Evolutionary conservation across 202 grass and related monocot genomes (phyloP).

Genomic region (Panicum hallii): DNA sequence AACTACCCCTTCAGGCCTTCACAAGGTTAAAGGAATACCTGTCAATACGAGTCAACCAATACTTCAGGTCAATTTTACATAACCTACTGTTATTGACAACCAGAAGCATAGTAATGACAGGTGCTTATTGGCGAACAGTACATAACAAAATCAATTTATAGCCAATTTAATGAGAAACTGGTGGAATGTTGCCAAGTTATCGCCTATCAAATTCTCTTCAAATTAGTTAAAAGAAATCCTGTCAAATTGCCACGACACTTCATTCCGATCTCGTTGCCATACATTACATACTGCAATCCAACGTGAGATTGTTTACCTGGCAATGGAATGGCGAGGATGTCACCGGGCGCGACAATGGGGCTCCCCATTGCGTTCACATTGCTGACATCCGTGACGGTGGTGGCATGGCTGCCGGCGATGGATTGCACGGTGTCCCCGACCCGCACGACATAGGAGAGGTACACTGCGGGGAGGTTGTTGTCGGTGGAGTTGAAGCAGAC

Average conservation of each 20-base stretch:
- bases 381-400: conserved; percentile 83
- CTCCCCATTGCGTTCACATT: conserved; percentile 91
- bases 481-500: conserved; percentile 87
- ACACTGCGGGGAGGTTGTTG: conserved; percentile 75
- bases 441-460: conserved; percentile 85
- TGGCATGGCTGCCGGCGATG: conserved; percentile 62
- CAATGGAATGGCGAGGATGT: conserved; percentile 87
- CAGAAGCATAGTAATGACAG: conserved; percentile 12
- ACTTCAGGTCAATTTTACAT: neutral
- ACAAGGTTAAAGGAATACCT: neutral
- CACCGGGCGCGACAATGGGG: conserved; percentile 62
- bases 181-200: neutral
- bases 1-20: neutral
- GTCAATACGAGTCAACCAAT: neutral
- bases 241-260: neutral
- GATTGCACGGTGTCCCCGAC: conserved; percentile 65
- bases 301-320: conserved; percentile 49
- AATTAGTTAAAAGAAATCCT: neutral
- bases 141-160: neutral
- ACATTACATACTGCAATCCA: neutral
- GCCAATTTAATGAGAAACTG: neutral
- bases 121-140: neutral
- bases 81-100: neutral
- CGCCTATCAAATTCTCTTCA: neutral
- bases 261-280: neutral